Evolutionary conservation across 345 rosid species (phyloP).

Genomic region (Citrus maxima): DNA sequence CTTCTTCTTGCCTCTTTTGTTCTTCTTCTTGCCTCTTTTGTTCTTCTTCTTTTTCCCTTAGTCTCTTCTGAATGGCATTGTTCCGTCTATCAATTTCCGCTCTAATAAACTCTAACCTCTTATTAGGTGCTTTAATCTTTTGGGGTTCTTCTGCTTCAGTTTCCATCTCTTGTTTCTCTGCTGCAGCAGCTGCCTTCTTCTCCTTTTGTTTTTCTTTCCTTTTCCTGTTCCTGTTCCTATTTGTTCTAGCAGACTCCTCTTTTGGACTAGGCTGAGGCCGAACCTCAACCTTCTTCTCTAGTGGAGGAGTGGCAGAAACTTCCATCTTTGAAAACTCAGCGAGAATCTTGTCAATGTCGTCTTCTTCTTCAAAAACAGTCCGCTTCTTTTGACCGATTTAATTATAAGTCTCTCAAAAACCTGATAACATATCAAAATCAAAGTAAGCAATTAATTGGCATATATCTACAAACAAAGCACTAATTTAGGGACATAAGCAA

Average conservation of each 20-base stretch:
- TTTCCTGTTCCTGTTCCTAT: slow-evolving; percentile 83
- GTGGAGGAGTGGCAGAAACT: too few relatives aligned
- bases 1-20: slow-evolving; percentile 51
- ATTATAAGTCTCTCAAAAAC: too few relatives aligned
- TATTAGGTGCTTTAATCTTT: slow-evolving; percentile 52
- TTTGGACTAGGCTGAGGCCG: background rate
- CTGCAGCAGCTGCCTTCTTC: slow-evolving; percentile 31
- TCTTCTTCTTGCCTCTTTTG: slow-evolving; percentile 60
- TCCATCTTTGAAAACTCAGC: too few relatives aligned
- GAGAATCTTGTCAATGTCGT: too few relatives aligned
- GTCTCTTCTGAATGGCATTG: slow-evolving; percentile 61
- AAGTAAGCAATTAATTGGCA: too few relatives aligned
- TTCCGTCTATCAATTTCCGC: slow-evolving; percentile 52
- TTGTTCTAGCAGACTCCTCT: slow-evolving; percentile 73
- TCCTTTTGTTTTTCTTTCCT: slow-evolving; percentile 69
- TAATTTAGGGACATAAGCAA: too few relatives aligned
- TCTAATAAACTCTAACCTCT: too few relatives aligned
- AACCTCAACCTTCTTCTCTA: too few relatives aligned
- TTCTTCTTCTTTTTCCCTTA: slow-evolving; percentile 61
- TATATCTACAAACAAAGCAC: too few relatives aligned
- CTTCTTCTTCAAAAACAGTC: too few relatives aligned
- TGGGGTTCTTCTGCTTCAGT: slow-evolving; percentile 43
- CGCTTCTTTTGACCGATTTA: too few relatives aligned
- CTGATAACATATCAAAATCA: too few relatives aligned
- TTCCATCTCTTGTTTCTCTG: slow-evolving; percentile 48